Evolutionary conservation across 768 basidiomycete genomes (phyloP).

Genomic region (Hebeloma cylindrosporum): DNA sequence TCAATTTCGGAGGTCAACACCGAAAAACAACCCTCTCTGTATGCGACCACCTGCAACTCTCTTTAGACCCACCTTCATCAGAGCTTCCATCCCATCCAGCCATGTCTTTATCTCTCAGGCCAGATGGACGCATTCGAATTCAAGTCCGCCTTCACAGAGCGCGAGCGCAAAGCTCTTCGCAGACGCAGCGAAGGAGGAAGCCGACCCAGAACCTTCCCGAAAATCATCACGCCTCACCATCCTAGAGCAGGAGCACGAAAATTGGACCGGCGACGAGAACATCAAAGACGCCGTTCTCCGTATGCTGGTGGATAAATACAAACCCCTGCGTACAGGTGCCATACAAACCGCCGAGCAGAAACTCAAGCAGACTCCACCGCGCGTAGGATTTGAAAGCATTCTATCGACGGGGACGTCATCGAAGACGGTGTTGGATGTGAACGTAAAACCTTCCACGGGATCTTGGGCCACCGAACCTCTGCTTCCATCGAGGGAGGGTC

Average conservation of each 20-base stretch:
- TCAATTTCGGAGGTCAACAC: no score
- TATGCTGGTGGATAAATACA: conserved; percentile 88
- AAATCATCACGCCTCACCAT: conserved; percentile 17
- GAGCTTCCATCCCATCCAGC: not conserved
- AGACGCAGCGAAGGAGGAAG: conserved; percentile 58
- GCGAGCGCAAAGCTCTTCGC: conserved; percentile 66
- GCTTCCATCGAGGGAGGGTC: conserved; percentile 53
- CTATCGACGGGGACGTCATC: not conserved
- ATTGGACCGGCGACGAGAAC: conserved; percentile 81
- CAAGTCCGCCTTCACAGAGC: conserved; percentile 8
- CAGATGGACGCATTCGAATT: not conserved
- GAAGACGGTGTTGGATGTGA: not conserved
- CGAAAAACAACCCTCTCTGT: no score
- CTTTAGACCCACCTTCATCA: no score
- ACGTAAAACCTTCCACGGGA: conserved; percentile 27
- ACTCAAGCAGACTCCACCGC: conserved; percentile 50
- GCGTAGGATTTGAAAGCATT: conserved; percentile 27
- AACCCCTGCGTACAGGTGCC: conserved; percentile 65
- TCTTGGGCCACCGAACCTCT: conserved; percentile 53
- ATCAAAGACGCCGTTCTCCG: conserved; percentile 69
- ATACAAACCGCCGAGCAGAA: conserved; percentile 67
- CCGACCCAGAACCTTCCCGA: conserved; percentile 28
- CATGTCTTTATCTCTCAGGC: not conserved
- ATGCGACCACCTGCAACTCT: no score
- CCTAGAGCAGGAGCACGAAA: conserved; percentile 50